These are phyloP conservation scores for Omphalotus guepiniiformis DNA, from an alignment of 768 basidiomycete species.

Conservation along the genomic window DNA sequence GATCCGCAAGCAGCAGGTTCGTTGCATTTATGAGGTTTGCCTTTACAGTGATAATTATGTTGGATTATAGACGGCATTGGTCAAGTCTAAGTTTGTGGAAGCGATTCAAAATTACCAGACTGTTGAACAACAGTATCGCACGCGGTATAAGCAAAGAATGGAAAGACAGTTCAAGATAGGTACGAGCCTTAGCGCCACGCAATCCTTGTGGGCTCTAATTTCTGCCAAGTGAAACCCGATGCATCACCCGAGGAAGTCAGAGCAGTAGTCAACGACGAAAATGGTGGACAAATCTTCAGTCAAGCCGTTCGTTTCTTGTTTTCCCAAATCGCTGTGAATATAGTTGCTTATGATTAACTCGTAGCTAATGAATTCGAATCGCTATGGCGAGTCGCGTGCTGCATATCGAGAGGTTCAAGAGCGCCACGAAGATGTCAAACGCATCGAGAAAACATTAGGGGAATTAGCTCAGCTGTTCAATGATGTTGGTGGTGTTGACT, in stretches of 20 bases:
- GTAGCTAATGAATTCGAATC: constrained; percentile 84
- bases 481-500: constrained; percentile 55
- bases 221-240: constrained; percentile 76
- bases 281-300: constrained; percentile 82
- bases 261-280: constrained; percentile 82
- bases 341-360: neutral
- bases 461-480: constrained; percentile 96
- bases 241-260: constrained; percentile 86
- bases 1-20: constrained; percentile 74
- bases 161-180: constrained; percentile 88
- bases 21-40: constrained; percentile 1
- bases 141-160: constrained; percentile 75
- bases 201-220: neutral
- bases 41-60: neutral
- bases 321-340: neutral
- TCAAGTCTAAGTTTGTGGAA: constrained; percentile 78
- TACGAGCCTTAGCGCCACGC: too few relatives aligned
- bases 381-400: constrained; percentile 84
- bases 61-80: constrained; percentile 45
- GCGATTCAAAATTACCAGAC: constrained; percentile 82
- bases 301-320: constrained; percentile 58
- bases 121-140: constrained; percentile 76
- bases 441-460: constrained; percentile 88
- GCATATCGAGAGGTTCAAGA: constrained; percentile 98
- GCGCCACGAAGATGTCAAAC: constrained; percentile 92